Evolutionary conservation across 2,329 filamentous ascomycete genomes (phyloP), one percentile per base, ranked within the genome.

Genomic region (Talaromyces amestolkiae): DNA sequence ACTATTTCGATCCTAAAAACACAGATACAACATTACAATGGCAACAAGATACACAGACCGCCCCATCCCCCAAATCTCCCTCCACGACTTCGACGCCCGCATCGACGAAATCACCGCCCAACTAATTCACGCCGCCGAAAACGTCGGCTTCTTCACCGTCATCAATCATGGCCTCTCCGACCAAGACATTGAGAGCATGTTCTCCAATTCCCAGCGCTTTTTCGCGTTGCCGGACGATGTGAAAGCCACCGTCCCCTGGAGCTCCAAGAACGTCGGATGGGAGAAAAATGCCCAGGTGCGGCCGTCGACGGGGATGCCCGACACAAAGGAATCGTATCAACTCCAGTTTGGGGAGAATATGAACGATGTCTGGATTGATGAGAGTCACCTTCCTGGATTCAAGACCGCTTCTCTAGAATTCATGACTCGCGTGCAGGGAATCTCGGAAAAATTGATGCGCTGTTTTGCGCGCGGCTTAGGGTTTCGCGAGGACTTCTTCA

Each of bases 281-380:
- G 86, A 88, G 76, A 85, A 85, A 72, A 82, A 80, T 67, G 78
- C 82, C 8, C 86, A 88, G 70, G 76, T 88, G 51, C 81, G 86
- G 13, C 86, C 86, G 0, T 87, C 84, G 3, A 89, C 86, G 0
- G 86, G 86, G 11, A 77, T 79, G 1, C 79, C 83, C 1, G 86
- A 89, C 73, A 81, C 80, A 59, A 89, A 88, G 70, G 86, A 89
- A 73, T 86, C 83, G 11, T 87, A 88, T 71, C 86, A 88, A 72
- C 77, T 89, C 73, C 86, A 89, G 70, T 87, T 86, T 67, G 85
- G 86, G n/a, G 77, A 78, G 59, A 81, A 80, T 65, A 84, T 86
- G 81, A 73, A 80, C 13, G 80, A 78, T 53, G 75, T 78, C 66
- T 89, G 86, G 86, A 77, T 87, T 11, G 69, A 74, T 43, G 82